Conservation (phyloP, 345 rosid species). For the Gossypium rotundifolium region DNA sequence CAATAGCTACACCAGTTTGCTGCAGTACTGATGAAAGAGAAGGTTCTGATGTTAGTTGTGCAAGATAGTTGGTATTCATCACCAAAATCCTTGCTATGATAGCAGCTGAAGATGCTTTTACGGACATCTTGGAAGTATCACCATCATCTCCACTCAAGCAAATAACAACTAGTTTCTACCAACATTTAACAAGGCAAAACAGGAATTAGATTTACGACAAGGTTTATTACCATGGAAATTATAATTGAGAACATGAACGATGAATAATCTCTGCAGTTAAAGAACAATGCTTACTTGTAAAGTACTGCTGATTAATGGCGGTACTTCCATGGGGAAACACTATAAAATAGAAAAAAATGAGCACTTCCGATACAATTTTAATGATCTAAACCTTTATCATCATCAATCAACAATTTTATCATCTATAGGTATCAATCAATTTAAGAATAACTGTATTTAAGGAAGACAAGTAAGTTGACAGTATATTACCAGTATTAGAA, state of each 20-base stretch:
- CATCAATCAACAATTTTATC: neutral
- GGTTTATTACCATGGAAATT: conserved; percentile 1
- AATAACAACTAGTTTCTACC: conserved; percentile 70
- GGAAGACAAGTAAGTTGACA: neutral
- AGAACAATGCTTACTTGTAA: conserved; percentile 51
- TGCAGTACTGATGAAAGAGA: conserved; percentile 64
- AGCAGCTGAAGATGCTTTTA: conserved; percentile 76
- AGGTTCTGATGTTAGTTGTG: conserved; percentile 80
- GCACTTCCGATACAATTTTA: neutral
- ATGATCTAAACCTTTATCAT: neutral
- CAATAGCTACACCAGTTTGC: conserved; percentile 60
- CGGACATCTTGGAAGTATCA: conserved; percentile 76
- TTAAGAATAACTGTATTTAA: neutral
- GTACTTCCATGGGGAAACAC: conserved; percentile 89
- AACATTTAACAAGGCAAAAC: conserved; percentile 16
- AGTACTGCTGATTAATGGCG: conserved; percentile 71
- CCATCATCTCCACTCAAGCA: conserved; percentile 84
- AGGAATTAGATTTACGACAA: conserved; percentile 5
- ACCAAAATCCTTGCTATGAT: conserved; percentile 91
- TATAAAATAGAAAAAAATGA: conserved; percentile 23
- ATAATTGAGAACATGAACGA: conserved; percentile 8
- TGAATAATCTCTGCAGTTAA: conserved; percentile 14
- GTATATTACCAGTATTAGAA: conserved; percentile 66
- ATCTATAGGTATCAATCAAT: neutral
- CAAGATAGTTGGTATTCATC: conserved; percentile 80